These are phyloP conservation scores for Sechiopsis laciniata DNA, from an alignment of 306 rosid species.

Conservation along the genomic window DNA sequence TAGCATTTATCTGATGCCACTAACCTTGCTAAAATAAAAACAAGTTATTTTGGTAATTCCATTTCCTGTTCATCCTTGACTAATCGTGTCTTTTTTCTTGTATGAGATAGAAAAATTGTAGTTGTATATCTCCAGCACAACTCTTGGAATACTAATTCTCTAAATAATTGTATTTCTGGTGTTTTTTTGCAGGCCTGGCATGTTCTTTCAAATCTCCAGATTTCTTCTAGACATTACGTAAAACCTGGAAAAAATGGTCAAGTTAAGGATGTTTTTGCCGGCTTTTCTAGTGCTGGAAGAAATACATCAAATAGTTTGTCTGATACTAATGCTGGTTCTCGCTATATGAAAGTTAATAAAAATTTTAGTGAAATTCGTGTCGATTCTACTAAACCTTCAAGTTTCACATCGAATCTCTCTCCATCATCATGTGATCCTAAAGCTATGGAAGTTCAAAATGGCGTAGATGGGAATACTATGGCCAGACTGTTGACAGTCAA, in stretches of 20 bases:
- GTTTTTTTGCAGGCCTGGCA: slow-evolving; percentile 61
- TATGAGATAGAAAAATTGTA: neutral
- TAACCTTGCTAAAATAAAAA: neutral
- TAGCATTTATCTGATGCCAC: neutral
- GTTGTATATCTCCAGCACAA: neutral
- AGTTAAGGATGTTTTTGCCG: slow-evolving; percentile 30
- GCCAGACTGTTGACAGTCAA: slow-evolving; percentile 33
- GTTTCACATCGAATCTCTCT: slow-evolving; percentile 18
- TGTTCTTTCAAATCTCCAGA: slow-evolving; percentile 57
- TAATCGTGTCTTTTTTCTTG: neutral
- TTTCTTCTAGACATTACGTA: slow-evolving; percentile 45
- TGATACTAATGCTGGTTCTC: slow-evolving; percentile 25
- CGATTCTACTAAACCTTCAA: slow-evolving; percentile 29
- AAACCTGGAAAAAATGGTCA: slow-evolving; percentile 56
- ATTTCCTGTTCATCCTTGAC: neutral
- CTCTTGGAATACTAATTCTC: slow-evolving; percentile 7
- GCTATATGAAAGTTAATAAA: slow-evolving; percentile 23
- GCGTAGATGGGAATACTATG: slow-evolving; percentile 30
- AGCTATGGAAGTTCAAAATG: slow-evolving; percentile 30
- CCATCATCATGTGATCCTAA: slow-evolving; percentile 27
- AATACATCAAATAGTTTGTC: slow-evolving; percentile 29
- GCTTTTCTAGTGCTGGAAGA: slow-evolving; percentile 28
- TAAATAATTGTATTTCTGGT: slow-evolving; percentile 21
- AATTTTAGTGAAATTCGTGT: slow-evolving; percentile 22
- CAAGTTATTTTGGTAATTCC: neutral